phyloP scores from a whole-genome alignment of 2,329 filamentous ascomycete species.

The Lachnellula arida region DNA sequence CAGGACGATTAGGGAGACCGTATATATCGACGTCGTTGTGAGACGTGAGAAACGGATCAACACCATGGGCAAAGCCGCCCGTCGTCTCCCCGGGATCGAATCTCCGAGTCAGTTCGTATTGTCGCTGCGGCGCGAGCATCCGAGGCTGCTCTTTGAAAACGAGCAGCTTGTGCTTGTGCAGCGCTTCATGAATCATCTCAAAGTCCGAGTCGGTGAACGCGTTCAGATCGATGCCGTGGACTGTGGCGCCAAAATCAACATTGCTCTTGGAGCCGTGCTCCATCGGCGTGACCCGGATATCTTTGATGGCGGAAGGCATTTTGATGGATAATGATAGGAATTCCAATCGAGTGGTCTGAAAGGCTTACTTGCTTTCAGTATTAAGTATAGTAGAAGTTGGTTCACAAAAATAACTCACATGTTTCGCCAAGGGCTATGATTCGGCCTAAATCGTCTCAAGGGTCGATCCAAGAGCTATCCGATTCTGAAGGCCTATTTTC shows the following conservation, averaged over 20 bases:
- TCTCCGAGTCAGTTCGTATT: conserved; percentile 32
- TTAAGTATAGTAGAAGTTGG: too few relatives aligned
- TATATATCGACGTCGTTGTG: conserved; percentile 35
- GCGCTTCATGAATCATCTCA: conserved; percentile 31
- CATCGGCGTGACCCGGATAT: conserved; percentile 27
- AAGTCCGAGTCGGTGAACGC: conserved; percentile 33
- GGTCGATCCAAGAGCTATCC: too few relatives aligned
- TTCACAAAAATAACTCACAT: too few relatives aligned
- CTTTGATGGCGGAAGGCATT: conserved; percentile 27
- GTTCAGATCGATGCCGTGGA: conserved; percentile 36
- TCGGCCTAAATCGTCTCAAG: too few relatives aligned
- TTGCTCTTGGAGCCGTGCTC: conserved; percentile 27
- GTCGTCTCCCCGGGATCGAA: conserved; percentile 34
- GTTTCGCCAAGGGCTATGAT: too few relatives aligned
- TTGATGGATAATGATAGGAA: conserved; percentile 11
- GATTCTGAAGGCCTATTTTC: too few relatives aligned
- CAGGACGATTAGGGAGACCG: conserved; percentile 31
- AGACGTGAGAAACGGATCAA: conserved; percentile 32
- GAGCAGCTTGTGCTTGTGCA: conserved; percentile 34
- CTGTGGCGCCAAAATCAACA: conserved; percentile 33
- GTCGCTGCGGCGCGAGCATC: conserved; percentile 34
- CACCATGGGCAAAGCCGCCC: conserved; percentile 36
- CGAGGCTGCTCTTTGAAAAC: conserved; percentile 36
- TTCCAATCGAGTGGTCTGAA: background rate
- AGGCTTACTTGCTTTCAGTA: too few relatives aligned